Evolutionary conservation across 1,284 basidiomycete species (phyloP), one percentile per base, ranked within the genome.

Genomic region (Sporisorium graminicola): DNA sequence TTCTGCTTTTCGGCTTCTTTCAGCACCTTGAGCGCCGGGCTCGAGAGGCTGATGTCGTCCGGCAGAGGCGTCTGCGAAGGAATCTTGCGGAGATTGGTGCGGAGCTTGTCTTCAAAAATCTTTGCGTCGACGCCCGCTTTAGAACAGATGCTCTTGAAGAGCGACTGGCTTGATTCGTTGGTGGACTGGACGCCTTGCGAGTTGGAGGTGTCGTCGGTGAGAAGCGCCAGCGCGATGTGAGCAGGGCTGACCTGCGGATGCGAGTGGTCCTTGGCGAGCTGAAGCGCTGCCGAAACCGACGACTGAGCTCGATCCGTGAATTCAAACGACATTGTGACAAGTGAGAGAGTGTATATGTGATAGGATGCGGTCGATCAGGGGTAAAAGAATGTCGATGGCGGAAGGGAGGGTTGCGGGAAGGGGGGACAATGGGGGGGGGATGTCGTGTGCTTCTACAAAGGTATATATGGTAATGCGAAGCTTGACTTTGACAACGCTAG

Each of bases 281-380:
- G 92, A 57, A 93, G 86, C 1, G 93, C 91, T 50, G 90, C 89
- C 49, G 89, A 86, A 60, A 94, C 81, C 26, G 91, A 89, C 76
- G 90, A 88, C 81, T 90, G 89, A 9, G 93, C 90, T 83, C 91
- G 92, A 85, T 94, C 92, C 18, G 93, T 95, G 81, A 94, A 92
- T 63, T 94, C 80, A 54, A 77, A 74, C 64, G 80, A 82, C 80
- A 82, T 82, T 47, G 29, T 50, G 49, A 20, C 12, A n/a, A 31
- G 9, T 58, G 31, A 20, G 40, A 16, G 35, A 35, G 9, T 18
- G 16, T 16, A 4, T 50, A 20, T n/a, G 20, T 31, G 44, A n/a
- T 22, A 27, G 33, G 27, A 26, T 24, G 43, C n/a, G 4, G 24
- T 52, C 1, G 33, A 29, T 35, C 31, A 57, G 57, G 29, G n/a